phyloP scores from a whole-genome alignment of 345 rosid species.

The Pistacia integerrima region DNA sequence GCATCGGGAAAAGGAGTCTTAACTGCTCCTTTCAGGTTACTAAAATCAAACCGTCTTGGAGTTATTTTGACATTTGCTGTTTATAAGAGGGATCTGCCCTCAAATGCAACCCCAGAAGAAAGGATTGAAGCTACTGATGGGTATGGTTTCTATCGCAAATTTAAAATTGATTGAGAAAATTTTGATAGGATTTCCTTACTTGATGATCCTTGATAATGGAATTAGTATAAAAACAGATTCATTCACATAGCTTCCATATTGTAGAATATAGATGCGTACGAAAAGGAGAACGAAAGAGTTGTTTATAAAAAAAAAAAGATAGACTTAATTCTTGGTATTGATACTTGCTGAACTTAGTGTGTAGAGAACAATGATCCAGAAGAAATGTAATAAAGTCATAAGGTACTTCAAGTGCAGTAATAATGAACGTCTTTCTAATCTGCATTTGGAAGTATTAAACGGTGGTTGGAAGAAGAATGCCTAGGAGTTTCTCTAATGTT shows the following conservation, averaged over 20 bases:
- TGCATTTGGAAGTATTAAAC: neutral
- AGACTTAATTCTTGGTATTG: neutral
- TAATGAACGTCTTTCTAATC: constrained; percentile 7
- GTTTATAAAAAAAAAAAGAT: neutral
- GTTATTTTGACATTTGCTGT: constrained; percentile 95
- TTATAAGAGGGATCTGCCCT: constrained; percentile 76
- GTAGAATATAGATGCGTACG: neutral
- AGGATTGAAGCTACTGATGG: constrained; percentile 86
- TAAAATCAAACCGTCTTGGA: constrained; percentile 91
- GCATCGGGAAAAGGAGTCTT: constrained; percentile 86
- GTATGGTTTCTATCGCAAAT: constrained; percentile 39
- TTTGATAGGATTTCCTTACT: neutral
- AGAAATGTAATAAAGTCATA: constrained; percentile 1
- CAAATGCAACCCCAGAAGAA: constrained; percentile 80
- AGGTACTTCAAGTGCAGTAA: neutral
- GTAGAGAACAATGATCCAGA: neutral
- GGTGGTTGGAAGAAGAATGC: neutral
- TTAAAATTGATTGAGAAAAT: constrained; percentile 7
- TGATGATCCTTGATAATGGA: constrained; percentile 6
- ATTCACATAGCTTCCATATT: neutral
- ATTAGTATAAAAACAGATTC: neutral
- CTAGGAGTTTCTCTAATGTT: constrained; percentile 12
- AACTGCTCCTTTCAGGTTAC: constrained; percentile 90
- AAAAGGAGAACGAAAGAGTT: neutral
- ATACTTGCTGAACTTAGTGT: neutral